phyloP scores from a whole-genome alignment of 371 early-diverging fungal genomes.

The Mucor saturninus region DNA sequence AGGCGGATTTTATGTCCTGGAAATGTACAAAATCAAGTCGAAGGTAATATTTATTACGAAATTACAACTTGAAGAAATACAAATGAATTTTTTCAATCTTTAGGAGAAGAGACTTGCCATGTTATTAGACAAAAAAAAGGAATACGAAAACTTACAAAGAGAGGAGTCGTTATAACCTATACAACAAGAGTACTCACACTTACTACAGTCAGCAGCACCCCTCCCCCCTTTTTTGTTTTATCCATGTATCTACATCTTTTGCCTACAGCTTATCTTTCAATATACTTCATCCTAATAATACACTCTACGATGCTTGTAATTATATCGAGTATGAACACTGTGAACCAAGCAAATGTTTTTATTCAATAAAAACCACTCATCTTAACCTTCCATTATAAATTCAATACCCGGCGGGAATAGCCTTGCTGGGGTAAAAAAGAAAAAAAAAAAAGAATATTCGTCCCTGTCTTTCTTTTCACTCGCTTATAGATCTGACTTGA shows the following conservation, averaged over 20 bases:
- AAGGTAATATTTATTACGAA: constrained; percentile 31
- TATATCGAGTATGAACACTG: too few relatives aligned
- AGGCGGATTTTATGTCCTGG: constrained; percentile 48
- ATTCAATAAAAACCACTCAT: too few relatives aligned
- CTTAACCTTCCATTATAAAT: too few relatives aligned
- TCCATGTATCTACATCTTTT: neutral
- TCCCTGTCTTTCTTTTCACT: neutral
- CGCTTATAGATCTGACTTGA: neutral
- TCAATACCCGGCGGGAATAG: neutral
- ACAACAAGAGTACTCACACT: neutral
- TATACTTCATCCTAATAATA: too few relatives aligned
- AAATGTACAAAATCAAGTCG: constrained; percentile 53
- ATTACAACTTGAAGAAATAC: neutral
- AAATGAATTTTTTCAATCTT: neutral
- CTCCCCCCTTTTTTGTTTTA: neutral
- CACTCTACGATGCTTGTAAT: too few relatives aligned
- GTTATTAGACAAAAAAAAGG: constrained; percentile 42
- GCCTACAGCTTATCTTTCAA: too few relatives aligned
- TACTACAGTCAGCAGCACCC: neutral
- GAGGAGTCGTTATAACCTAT: constrained; percentile 4
- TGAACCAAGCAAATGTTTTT: too few relatives aligned
- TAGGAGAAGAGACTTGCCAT: constrained; percentile 49
- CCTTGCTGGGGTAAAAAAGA: neutral
- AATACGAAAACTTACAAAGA: constrained; percentile 28
- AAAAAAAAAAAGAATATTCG: neutral